Base-by-base conservation (phyloP, 305 asterid genomes). In the Rubia tinctorum region DNA sequence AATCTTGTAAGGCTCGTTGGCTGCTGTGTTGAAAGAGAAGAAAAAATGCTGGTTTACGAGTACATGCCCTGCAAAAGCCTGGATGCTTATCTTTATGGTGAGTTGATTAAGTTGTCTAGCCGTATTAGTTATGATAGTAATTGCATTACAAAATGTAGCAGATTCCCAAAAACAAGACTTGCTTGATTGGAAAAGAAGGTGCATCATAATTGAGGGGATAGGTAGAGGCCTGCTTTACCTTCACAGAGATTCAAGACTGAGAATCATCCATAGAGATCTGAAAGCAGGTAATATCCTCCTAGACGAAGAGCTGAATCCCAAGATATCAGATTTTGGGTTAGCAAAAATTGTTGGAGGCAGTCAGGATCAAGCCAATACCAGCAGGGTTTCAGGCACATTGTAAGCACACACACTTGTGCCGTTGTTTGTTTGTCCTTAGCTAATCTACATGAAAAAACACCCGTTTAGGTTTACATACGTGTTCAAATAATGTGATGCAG, bases 161-260 rank as follows among this genome's bases (percentile, higher is more conserved):
- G 74, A 69, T 69, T 69, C 71, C 4, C 11, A 13, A 1, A 60
- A 60, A 13, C 74, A 68, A 27, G 64, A 69, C 51, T 20, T 69
- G 37, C 71, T 75, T 8, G 42, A 47, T 60, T 75, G 79, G 79
- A 59, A 2, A 14, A 68, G 34, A 45, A 68, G 79, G 7, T 25
- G 37, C 8, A 11, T 45, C 43, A 68, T 75, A 27, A 69, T 75
- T 60, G 79, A 75, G 10, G 79, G 79, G 74, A 75, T 75, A 3
- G 64, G 79, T 6, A 62, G 79, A 70, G 79, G 79, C 45, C 75
- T 75, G 11, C 74, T 69, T 11, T 75, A 75, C 43, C 79, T 75
- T 69, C 79, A 75, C 34, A 69, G 79, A 22, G 79, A 75, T 61
- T 75, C 75, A 23, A 75, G 75, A 37, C 30, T 75, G 59, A 75